Base-by-base conservation (phyloP, 2,329 filamentous ascomycete species). In the Leptographium procerum region DNA sequence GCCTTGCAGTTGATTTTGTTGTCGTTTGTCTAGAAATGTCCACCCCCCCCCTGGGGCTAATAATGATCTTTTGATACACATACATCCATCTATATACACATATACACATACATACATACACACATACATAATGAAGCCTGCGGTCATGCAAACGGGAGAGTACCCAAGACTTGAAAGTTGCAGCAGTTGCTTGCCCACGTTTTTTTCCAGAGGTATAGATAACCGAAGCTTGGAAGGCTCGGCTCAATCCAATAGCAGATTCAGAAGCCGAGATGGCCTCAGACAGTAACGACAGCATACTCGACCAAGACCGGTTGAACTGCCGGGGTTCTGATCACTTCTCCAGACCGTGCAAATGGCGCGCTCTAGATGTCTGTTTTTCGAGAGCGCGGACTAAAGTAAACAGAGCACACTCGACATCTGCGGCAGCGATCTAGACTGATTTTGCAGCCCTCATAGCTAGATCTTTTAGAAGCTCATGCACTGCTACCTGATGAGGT, bases 381-480 rank as follows among this genome's bases (percentile, higher is more conserved):
- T n/a, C n/a, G n/a, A n/a, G n/a, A n/a, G n/a, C n/a, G n/a, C n/a
- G n/a, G n/a, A n/a, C n/a, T n/a, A n/a, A n/a, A n/a, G 36, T 40
- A 16, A 19, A 40, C 14, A 40, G 36, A 13, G 36, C 14, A 3
- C 36, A 19, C 14, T 19, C 36, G 14, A 40, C 5, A n/a, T 19
- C 16, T 19, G 40, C 40, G 9, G 19, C 16, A 43, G 40, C 4
- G 40, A 56, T 13, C 28, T 50, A 56, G 19, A 50, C 5, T 26
- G 26, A 5, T 9, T 8, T 50, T 19, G 26, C 26, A 4, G 63
- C 63, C 22, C 55, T 56, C 14, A 24, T 8, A 2, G 31, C 55
- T 9, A 64, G 24, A 13, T 59, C 50, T 14, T 43, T 50, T 1
- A 64, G 29, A 13, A 64, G 43, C 8, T 57, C 43, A 11, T 33